Evolutionary conservation across 345 rosid genomes (phyloP).

Genomic region (Dipteronia sinensis): DNA sequence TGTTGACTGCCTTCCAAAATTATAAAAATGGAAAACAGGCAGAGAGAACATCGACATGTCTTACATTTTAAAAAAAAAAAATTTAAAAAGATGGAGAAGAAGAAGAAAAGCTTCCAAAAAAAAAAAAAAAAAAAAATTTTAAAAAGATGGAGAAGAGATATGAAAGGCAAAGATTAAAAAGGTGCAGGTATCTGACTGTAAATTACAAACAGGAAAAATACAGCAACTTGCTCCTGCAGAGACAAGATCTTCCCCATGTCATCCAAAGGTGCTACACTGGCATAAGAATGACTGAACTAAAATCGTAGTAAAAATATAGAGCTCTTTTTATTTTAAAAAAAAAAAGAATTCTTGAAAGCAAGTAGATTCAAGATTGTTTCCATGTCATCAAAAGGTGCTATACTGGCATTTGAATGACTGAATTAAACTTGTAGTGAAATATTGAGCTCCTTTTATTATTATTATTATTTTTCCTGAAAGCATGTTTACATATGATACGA

Average conservation of each 20-base stretch:
- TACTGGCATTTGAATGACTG: not conserved
- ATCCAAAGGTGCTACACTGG: not conserved
- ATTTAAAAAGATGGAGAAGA: too few relatives aligned
- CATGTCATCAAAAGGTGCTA: not conserved
- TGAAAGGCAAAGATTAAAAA: not conserved
- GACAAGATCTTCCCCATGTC: not conserved
- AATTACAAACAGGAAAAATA: conserved; percentile 3
- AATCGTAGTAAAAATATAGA: not conserved
- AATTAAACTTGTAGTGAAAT: not conserved
- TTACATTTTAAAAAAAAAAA: not conserved
- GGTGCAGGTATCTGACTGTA: not conserved
- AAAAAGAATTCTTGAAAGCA: not conserved
- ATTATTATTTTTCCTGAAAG: too few relatives aligned
- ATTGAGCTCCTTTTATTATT: too few relatives aligned
- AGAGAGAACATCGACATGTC: not conserved
- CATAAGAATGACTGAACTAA: not conserved
- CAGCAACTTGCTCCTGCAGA: not conserved
- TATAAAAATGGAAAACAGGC: not conserved
- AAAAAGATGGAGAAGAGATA: not conserved
- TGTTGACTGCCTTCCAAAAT: not conserved
- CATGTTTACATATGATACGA: not conserved
- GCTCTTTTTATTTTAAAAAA: too few relatives aligned
- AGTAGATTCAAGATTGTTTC: not conserved
- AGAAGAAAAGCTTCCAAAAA: not conserved
- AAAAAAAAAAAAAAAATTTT: not conserved